These are phyloP conservation scores for Sphagnum fallax DNA, from an alignment of 228 moss, liverwort and hornwort genomes.

Conservation along the genomic window DNA sequence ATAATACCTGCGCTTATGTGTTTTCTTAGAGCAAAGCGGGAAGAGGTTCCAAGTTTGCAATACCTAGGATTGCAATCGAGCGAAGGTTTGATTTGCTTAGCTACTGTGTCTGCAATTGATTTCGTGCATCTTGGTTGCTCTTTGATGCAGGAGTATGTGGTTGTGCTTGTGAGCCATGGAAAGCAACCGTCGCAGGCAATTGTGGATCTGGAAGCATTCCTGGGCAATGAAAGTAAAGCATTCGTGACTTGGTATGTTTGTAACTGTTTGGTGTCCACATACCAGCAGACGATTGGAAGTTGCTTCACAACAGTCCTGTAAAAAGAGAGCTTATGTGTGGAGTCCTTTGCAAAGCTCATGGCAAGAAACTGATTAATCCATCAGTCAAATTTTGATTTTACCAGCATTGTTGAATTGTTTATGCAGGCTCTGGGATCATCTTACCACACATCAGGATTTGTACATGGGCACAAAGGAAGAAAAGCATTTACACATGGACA, in stretches of 20 bases:
- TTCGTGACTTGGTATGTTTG: conserved; percentile 66
- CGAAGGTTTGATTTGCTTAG: no score
- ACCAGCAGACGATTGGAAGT: neutral
- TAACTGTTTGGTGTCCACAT: neutral
- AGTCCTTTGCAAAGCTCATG: no score
- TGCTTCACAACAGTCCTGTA: neutral
- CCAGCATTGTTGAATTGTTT: neutral
- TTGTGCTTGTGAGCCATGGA: conserved; percentile 78
- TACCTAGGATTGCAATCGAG: neutral
- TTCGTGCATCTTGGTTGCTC: neutral
- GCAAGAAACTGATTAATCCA: no score
- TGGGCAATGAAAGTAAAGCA: conserved; percentile 67
- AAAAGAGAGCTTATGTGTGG: no score
- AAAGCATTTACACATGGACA: conserved; percentile 14
- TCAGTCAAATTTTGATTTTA: neutral
- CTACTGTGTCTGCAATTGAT: no score
- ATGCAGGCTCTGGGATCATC: conserved; percentile 76
- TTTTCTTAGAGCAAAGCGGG: no score
- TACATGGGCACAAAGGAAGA: conserved; percentile 32
- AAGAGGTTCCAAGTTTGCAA: neutral
- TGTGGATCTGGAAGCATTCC: conserved; percentile 77
- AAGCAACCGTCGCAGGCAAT: conserved; percentile 66
- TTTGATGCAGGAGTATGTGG: conserved; percentile 63
- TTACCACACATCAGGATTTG: conserved; percentile 41
- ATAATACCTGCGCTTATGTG: no score